Evolutionary conservation across 352 stramenopile species (phyloP).

Genomic region (Albugo laibachii): DNA sequence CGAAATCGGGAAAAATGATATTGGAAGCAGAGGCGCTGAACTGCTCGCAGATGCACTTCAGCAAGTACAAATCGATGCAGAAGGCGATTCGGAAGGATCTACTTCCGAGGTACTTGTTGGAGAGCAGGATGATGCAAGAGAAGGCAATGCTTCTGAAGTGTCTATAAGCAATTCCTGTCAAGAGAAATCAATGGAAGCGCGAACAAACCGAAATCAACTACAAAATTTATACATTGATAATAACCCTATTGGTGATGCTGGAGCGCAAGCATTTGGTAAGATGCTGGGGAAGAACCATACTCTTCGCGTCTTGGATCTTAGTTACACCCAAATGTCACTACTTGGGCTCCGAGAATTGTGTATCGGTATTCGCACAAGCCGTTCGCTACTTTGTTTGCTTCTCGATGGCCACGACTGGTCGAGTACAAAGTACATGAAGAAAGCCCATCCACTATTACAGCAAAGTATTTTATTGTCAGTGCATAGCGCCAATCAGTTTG

Average conservation of each 20-base stretch:
- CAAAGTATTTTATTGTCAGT: conserved; percentile 30
- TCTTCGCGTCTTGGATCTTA: conserved; percentile 54
- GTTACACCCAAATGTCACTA: conserved; percentile 65
- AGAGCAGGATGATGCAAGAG: too few relatives aligned
- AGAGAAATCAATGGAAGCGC: too few relatives aligned
- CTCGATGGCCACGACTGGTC: conserved; percentile 69
- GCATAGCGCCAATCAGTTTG: conserved; percentile 49
- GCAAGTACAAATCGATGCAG: too few relatives aligned
- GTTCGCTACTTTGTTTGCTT: conserved; percentile 41
- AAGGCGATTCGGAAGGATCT: conserved; percentile 5
- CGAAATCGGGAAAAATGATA: conserved; percentile 59
- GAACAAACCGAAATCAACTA: conserved; percentile 13
- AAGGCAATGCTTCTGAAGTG: too few relatives aligned
- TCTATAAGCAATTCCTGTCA: too few relatives aligned
- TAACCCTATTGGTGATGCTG: conserved; percentile 61
- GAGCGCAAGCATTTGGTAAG: conserved; percentile 39
- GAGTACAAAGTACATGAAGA: conserved; percentile 71
- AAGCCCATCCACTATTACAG: conserved; percentile 24
- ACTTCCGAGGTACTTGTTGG: too few relatives aligned
- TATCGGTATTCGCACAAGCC: conserved; percentile 38
- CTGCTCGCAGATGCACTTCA: conserved; percentile 39
- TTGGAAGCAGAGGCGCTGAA: conserved; percentile 44
- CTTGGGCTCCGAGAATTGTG: conserved; percentile 48
- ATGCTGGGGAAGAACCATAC: conserved; percentile 49
- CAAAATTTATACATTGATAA: conserved; percentile 74